These are phyloP conservation scores for Serendipita vermifera DNA, from an alignment of 768 basidiomycete genomes.

Conservation along the genomic window DNA sequence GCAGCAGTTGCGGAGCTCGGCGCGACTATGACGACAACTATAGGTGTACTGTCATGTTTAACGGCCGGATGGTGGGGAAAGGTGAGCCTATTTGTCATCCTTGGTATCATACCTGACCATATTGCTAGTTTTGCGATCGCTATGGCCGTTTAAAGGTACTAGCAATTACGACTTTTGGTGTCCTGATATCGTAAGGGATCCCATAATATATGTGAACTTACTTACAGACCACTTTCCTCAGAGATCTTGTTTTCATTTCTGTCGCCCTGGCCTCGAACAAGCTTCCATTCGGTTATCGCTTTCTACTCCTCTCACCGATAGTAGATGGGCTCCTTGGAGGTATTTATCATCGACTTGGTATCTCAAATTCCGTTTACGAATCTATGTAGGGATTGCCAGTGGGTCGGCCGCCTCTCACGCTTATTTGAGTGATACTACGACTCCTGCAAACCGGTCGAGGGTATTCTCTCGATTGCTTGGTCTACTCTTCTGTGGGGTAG, in stretches of 20 bases:
- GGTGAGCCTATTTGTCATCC: background rate
- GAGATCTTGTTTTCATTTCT: conserved; percentile 53
- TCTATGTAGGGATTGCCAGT: conserved; percentile 36
- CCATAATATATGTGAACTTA: background rate
- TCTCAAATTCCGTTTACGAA: conserved; percentile 20
- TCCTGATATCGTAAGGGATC: conserved; percentile 33
- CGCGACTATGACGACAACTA: conserved; percentile 46
- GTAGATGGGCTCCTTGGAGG: conserved; percentile 65
- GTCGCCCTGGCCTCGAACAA: conserved; percentile 44
- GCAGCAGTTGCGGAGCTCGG: background rate
- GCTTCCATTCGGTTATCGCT: conserved; percentile 74
- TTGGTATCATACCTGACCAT: background rate
- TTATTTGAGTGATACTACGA: conserved; percentile 57
- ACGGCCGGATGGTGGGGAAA: conserved; percentile 77
- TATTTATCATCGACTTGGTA: conserved; percentile 23
- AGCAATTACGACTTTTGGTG: conserved; percentile 45
- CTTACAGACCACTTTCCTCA: conserved; percentile 14
- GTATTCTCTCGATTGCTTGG: conserved; percentile 55
- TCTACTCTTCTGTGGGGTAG: conserved; percentile 58
- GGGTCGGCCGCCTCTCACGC: conserved; percentile 43
- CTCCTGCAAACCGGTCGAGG: conserved; percentile 42
- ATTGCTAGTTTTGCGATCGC: conserved; percentile 55
- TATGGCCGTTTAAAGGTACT: conserved; percentile 56
- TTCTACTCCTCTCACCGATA: conserved; percentile 50
- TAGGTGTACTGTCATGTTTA: conserved; percentile 62